These are phyloP conservation scores for Fusarium succisae DNA, from an alignment of 2,329 filamentous ascomycete species.

Conservation along the genomic window DNA sequence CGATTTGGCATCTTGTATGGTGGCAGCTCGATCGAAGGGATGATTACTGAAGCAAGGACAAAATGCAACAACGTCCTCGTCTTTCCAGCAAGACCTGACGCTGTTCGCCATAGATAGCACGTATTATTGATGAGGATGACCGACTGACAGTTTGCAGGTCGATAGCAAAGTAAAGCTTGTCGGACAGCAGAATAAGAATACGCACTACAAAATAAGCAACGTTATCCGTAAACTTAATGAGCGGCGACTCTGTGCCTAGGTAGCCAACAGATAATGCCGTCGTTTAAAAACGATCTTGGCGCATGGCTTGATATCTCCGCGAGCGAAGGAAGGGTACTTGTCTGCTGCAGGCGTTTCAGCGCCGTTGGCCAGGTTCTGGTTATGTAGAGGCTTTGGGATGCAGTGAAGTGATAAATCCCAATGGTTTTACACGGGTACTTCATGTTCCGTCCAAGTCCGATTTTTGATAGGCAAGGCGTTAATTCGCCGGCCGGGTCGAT, in stretches of 20 bases:
- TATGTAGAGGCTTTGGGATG: not conserved
- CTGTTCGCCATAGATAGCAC: not conserved
- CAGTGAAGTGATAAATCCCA: not conserved
- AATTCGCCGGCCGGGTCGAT: conserved; percentile 4
- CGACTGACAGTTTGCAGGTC: not conserved
- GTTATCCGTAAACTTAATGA: not conserved
- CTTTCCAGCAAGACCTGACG: not conserved
- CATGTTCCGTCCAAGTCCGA: conserved; percentile 3
- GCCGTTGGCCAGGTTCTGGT: not conserved
- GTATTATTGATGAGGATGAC: not conserved
- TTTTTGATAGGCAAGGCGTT: not conserved
- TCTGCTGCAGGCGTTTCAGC: not conserved
- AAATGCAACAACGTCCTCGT: not conserved
- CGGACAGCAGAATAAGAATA: not conserved
- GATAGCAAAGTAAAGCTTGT: conserved; percentile 2
- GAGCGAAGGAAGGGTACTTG: not conserved
- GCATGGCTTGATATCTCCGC: not conserved
- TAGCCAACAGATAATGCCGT: not conserved
- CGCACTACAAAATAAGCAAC: not conserved
- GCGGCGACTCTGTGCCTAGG: not conserved
- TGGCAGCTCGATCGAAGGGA: not conserved
- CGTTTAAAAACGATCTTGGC: not conserved
- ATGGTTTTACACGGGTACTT: not conserved
- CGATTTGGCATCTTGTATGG: not conserved
- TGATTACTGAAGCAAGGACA: not conserved